phyloP scores from a whole-genome alignment of 495 filamentous ascomycete species.

The Friedmanniomyces endolithicus region DNA sequence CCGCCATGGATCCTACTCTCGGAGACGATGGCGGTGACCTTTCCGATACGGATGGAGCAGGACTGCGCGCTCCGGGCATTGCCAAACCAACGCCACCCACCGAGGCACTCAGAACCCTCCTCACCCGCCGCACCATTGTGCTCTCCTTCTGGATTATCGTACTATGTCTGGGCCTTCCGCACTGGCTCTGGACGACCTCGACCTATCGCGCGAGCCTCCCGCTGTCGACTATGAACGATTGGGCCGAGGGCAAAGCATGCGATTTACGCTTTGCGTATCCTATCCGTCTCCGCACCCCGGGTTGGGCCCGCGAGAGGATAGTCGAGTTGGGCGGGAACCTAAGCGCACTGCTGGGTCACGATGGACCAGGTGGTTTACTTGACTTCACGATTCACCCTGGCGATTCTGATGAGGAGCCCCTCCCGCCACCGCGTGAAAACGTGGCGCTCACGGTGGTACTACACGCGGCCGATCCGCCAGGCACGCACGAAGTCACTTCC shows the following conservation, averaged over 20 bases:
- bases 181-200: conserved; percentile 95
- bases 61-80: not conserved
- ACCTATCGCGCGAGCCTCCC: conserved; percentile 83
- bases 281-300: conserved; percentile 44
- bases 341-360: not conserved
- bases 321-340: not conserved
- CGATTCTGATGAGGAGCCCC: not conserved
- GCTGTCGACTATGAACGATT: conserved; percentile 73
- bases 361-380: not conserved
- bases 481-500: conserved; percentile 46
- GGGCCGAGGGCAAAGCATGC: conserved; percentile 92
- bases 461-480: not conserved
- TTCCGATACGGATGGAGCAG: not conserved
- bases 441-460: not conserved
- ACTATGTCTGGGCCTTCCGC: conserved; percentile 70
- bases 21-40: not conserved
- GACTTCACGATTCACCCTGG: not conserved
- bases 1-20: too few relatives aligned
- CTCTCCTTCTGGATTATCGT: conserved; percentile 86
- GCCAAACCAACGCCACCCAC: conserved; percentile 1
- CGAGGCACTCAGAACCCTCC: not conserved
- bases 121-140: conserved; percentile 40
- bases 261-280: conserved; percentile 76
- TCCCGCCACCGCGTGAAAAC: not conserved
- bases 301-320: not conserved